phyloP scores from a whole-genome alignment of 2,329 filamentous ascomycete species.

The Xylaria sp. region DNA sequence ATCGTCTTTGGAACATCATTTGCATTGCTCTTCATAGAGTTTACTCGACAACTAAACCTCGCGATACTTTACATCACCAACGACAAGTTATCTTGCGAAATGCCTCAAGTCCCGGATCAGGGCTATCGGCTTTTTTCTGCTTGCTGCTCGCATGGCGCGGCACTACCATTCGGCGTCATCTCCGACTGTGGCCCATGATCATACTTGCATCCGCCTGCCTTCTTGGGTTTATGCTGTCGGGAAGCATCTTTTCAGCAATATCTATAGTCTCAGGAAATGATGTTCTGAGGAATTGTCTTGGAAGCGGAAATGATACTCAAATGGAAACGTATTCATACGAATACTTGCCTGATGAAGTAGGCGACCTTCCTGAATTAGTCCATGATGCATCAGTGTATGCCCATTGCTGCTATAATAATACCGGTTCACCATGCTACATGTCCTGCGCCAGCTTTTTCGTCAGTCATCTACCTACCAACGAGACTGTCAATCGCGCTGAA shows the following conservation, averaged over 20 bases:
- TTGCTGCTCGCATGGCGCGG: constrained; percentile 2
- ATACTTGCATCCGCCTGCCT: not conserved
- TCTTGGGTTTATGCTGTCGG: not conserved
- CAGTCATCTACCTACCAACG: not conserved
- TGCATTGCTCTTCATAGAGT: not conserved
- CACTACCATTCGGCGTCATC: constrained; percentile 1
- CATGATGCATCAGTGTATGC: not conserved
- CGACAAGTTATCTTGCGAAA: constrained; percentile 6
- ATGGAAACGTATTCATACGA: not conserved
- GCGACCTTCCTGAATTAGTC: not conserved
- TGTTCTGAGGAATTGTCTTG: not conserved
- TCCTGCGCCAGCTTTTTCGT: not conserved
- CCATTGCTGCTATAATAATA: not conserved
- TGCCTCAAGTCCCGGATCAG: not conserved
- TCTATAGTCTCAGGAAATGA: not conserved
- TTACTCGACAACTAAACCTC: not conserved
- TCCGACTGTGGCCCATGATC: not conserved
- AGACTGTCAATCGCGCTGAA: not conserved
- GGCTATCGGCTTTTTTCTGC: constrained; percentile 1
- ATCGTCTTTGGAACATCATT: not conserved
- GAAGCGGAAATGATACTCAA: not conserved
- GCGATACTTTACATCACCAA: constrained; percentile 2
- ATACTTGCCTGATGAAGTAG: not conserved
- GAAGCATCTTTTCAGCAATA: constrained; percentile 1
- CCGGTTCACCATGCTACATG: not conserved